These are phyloP conservation scores for Exophiala sp. DNA, from an alignment of 2,329 filamentous ascomycete genomes.

Conservation along the genomic window DNA sequence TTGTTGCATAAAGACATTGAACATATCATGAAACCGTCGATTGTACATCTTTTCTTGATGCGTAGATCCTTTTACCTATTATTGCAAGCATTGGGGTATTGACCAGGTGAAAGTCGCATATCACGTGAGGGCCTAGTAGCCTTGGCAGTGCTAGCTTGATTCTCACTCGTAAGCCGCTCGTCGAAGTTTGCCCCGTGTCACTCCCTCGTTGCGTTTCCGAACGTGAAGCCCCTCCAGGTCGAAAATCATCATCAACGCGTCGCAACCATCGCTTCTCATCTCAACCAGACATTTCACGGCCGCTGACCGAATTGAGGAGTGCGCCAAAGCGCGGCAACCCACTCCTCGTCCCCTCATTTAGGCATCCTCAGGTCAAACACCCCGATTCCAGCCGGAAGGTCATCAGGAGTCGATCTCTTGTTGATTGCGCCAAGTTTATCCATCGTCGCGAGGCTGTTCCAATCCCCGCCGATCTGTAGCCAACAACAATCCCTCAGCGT, in stretches of 20 bases:
- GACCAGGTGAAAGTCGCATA: not conserved
- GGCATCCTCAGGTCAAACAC: constrained; percentile 15
- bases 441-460: constrained; percentile 21
- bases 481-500: not conserved
- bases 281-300: constrained; percentile 13
- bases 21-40: not conserved
- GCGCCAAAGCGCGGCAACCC: constrained; percentile 15
- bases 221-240: constrained; percentile 23
- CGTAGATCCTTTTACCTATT: no score
- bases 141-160: not conserved
- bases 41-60: not conserved
- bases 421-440: constrained; percentile 35
- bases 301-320: constrained; percentile 19
- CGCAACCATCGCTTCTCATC: constrained; percentile 25
- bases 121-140: not conserved
- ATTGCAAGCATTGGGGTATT: no score
- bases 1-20: not conserved
- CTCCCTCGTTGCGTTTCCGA: constrained; percentile 7
- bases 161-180: not conserved
- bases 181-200: not conserved
- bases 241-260: constrained; percentile 28
- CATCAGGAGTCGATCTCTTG: constrained; percentile 14
- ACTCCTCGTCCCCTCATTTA: constrained; percentile 26
- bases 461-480: constrained; percentile 7
- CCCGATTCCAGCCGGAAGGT: constrained; percentile 7